These are phyloP conservation scores for Cladorrhinum samala DNA, from an alignment of 495 filamentous ascomycete species.

Conservation along the genomic window DNA sequence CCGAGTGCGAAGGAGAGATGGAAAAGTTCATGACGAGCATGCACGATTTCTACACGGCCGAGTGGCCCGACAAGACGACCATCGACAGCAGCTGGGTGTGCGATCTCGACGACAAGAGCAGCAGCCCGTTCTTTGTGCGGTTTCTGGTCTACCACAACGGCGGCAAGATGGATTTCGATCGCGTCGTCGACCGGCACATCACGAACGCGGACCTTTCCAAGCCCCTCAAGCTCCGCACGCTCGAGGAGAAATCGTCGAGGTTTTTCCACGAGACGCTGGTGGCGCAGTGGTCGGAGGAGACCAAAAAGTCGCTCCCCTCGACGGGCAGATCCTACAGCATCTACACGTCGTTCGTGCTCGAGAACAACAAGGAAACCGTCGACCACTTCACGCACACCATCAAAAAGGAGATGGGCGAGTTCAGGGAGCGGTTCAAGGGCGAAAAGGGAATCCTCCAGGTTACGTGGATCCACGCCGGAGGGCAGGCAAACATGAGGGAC, in stretches of 20 bases:
- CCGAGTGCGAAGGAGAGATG: not conserved
- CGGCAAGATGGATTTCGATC: not conserved
- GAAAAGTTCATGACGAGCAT: not conserved
- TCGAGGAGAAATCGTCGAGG: conserved; percentile 21
- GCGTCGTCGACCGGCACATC: not conserved
- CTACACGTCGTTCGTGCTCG: conserved; percentile 16
- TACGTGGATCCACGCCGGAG: conserved; percentile 7
- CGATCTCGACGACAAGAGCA: conserved; percentile 12
- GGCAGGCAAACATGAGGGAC: conserved; percentile 8
- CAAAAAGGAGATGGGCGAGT: not conserved
- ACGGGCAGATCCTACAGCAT: conserved; percentile 13
- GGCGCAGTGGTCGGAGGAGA: conserved; percentile 27
- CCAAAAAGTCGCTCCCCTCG: conserved; percentile 12
- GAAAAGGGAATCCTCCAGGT: not conserved
- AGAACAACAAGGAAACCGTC: not conserved
- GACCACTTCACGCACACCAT: not conserved
- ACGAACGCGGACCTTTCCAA: not conserved
- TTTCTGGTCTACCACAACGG: conserved; percentile 2
- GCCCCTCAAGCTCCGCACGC: conserved; percentile 18
- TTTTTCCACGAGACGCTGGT: conserved; percentile 28
- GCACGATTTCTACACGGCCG: not conserved
- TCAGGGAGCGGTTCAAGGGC: not conserved
- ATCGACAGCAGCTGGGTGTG: conserved; percentile 28
- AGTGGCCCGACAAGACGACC: conserved; percentile 12
- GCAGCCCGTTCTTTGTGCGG: not conserved